Evolutionary conservation across 306 rosid genomes (phyloP), one percentile per base, ranked within the genome.

Genomic region (Spatholobus suberectus): DNA sequence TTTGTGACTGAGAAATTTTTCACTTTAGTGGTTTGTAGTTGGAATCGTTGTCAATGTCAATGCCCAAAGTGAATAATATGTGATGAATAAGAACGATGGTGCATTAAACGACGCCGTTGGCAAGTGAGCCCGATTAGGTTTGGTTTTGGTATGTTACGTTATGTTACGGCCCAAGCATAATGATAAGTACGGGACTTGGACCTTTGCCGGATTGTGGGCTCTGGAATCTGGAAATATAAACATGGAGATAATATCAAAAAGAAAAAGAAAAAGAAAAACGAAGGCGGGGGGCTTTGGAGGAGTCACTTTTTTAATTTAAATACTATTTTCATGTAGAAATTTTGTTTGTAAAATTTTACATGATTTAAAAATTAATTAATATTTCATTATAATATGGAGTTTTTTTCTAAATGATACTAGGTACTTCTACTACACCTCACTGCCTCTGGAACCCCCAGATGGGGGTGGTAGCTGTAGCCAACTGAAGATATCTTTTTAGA

Each of bases 41-140:
- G 80, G 62, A 81, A 75, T 76, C 85, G 65, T 75, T 85, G 76
- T 78, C 81, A 29, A 57, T 63, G 82, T 80, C 81, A 74, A 68
- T 35, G 55, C 51, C 51, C 63, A 17, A 44, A 37, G 58, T 73
- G 80, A 54, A 51, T 17, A 47, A 37, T 24, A 79, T 46, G 66
- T 37, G 69, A 68, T 52, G 84, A 44, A 75, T 54, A 13, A 7
- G 15, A 1, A 38, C 26, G 14, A 55, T 6, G 15, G 37, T 3
- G 2, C 8, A 26, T 8, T 2, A 75, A 62, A 85, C 88, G 88
- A 77, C 80, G 73, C 14, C 88, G 88, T 65, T 17, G 2, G 1
- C 1, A 20, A 5, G 23, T 27, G 29, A 59, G 32, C 47, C 87
- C 87, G 38, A 23, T 54, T 84, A 73, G 84, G 81, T 66, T 54